Conservation (phyloP, 73 alveolate species). For the Tetrahymena thermophila region DNA sequence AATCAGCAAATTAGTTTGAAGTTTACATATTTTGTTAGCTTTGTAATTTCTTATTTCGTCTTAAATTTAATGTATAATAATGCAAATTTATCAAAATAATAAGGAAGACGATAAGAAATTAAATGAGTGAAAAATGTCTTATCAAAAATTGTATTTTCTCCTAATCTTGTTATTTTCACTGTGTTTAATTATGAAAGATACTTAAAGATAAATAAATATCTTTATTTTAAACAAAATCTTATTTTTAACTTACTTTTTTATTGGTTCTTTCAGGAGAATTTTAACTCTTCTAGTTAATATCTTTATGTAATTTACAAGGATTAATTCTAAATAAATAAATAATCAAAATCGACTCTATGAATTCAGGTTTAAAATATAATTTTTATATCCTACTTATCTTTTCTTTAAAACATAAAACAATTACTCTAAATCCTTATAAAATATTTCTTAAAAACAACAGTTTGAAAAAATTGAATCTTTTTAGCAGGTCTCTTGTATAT, state of each 20-base stretch:
- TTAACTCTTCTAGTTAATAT: not conserved
- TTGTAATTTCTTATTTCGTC: not conserved
- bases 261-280: not conserved
- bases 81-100: not conserved
- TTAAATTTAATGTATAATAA: not conserved
- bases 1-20: not conserved
- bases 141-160: no score
- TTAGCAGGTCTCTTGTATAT: no score
- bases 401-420: no score
- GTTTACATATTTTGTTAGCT: not conserved
- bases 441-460: no score
- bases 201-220: not conserved
- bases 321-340: not conserved
- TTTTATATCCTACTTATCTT: not conserved
- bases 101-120: not conserved
- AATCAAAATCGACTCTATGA: not conserved
- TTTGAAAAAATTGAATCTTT: no score
- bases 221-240: not conserved
- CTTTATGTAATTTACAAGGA: not conserved
- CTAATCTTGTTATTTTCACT: not conserved
- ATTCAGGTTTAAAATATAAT: not conserved
- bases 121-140: no score
- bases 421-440: no score
- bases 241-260: not conserved
- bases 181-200: no score